Evolutionary conservation across 169 alveolate species (phyloP).

Genomic region (Ichthyophthirius multifiliis): DNA sequence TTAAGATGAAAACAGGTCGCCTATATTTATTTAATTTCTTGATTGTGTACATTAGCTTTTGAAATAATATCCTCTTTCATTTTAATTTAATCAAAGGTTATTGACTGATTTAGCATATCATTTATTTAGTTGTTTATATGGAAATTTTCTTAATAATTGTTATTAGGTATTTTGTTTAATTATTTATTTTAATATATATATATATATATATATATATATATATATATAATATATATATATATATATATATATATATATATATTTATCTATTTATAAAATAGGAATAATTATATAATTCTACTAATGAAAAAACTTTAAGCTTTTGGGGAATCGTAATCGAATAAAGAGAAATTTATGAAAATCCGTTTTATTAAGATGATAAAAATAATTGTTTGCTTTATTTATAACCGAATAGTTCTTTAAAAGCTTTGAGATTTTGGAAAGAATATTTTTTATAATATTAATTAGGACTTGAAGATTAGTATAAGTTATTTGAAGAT

Average conservation of each 20-base stretch:
- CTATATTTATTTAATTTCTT: slow-evolving; percentile 85
- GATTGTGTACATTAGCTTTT: slow-evolving; percentile 78
- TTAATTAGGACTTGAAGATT: slow-evolving; percentile 12
- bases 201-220: background rate
- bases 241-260: background rate
- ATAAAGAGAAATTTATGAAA: slow-evolving; percentile 44
- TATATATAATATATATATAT: background rate
- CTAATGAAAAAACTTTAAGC: slow-evolving; percentile 51
- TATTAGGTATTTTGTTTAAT: slow-evolving; percentile 34
- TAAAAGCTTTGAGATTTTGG: slow-evolving; percentile 20
- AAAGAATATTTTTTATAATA: slow-evolving; percentile 27
- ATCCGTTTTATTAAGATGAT: slow-evolving; percentile 51
- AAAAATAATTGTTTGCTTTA: background rate
- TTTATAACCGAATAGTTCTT: slow-evolving; percentile 4
- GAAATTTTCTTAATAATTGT: slow-evolving; percentile 82
- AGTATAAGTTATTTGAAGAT: background rate
- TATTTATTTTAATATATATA: background rate
- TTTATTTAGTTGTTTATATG: slow-evolving; percentile 69
- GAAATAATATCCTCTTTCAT: slow-evolving; percentile 80
- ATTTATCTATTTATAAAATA: background rate
- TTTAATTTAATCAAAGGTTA: slow-evolving; percentile 76
- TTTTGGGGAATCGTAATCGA: slow-evolving; percentile 69
- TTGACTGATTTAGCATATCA: slow-evolving; percentile 71
- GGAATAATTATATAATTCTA: slow-evolving; percentile 10
- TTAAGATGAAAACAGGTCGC: slow-evolving; percentile 78